Base-by-base conservation (phyloP, 371 early-diverging fungal species). In the Ordospora pajunii region DNA sequence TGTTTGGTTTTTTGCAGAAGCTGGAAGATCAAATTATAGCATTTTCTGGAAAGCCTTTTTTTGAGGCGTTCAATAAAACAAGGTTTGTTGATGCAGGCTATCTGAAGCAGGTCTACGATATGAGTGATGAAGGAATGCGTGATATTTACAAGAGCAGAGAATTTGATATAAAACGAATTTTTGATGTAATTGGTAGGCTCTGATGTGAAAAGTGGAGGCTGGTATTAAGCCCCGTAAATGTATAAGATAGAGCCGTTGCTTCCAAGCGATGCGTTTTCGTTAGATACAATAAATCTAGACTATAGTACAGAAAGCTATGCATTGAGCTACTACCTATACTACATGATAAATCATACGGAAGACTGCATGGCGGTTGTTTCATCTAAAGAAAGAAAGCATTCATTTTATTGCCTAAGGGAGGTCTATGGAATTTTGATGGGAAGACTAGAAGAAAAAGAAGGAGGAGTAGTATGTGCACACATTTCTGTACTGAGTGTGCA, bases 401-500 rank as follows among this genome's bases (percentile, higher is more conserved):
- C 53, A 9, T 66, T 45, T 44, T 17, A 32, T 12, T 63, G 25
- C 3, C 19, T 25, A 22, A 27, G 27, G 17, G n/a, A 32, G 14
- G 25, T 21, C 22, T 64, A 19, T 32, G 85, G 80, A 17, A 83
- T 82, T 67, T 67, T 83, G 40, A 69, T 85, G 48, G 84, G 85
- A 12, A 81, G 73, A 45, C n/a, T 63, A 9, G 85, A 81, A 73
- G 43, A 43, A 0, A 77, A 72, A 6, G 32, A 32, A 32, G 32
- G 70, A 73, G 21, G 48, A 45, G 92, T 54, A 10, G 42, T 44
- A 40, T 52, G 50, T 79, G 93, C 94, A 0, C 99, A 98, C 82
- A 93, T 97, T 50, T 94, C 96, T 4, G 97, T 97, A 5, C 87
- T 98, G 40, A 95, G 94, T 1, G 93, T 96, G 0, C 90, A 93